phyloP scores from a whole-genome alignment of 345 rosid genomes.

The Mangifera indica region DNA sequence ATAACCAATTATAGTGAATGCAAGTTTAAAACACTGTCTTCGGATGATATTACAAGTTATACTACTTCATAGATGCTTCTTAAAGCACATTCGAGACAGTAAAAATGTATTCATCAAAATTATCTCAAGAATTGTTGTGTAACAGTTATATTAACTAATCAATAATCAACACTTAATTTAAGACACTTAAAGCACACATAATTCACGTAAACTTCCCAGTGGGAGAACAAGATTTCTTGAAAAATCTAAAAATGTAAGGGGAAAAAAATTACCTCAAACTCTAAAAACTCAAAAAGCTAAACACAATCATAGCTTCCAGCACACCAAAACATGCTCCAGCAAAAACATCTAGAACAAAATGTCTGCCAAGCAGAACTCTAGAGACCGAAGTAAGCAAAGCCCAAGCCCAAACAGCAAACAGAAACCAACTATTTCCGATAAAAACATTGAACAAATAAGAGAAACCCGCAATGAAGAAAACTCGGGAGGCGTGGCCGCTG shows the following conservation, averaged over 20 bases:
- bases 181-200: background rate
- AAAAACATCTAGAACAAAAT: conserved; percentile 65
- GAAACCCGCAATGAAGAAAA: conserved; percentile 62
- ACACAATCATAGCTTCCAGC: conserved; percentile 55
- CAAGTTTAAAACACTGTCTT: background rate
- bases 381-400: conserved; percentile 68
- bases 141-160: too few relatives aligned
- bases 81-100: background rate
- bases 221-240: conserved; percentile 3
- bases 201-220: background rate
- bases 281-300: conserved; percentile 38
- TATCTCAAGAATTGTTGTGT: too few relatives aligned
- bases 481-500: conserved; percentile 91
- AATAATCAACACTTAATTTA: conserved; percentile 17
- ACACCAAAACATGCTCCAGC: conserved; percentile 71
- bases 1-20: background rate
- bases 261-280: conserved; percentile 23
- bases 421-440: conserved; percentile 16
- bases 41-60: background rate
- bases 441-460: conserved; percentile 28
- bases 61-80: background rate
- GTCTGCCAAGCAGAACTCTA: conserved; percentile 83
- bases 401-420: conserved; percentile 54
- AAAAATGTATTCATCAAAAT: too few relatives aligned
- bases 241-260: background rate